Conservation (phyloP, 257 asterid species). For the Knoxia roxburghii region DNA sequence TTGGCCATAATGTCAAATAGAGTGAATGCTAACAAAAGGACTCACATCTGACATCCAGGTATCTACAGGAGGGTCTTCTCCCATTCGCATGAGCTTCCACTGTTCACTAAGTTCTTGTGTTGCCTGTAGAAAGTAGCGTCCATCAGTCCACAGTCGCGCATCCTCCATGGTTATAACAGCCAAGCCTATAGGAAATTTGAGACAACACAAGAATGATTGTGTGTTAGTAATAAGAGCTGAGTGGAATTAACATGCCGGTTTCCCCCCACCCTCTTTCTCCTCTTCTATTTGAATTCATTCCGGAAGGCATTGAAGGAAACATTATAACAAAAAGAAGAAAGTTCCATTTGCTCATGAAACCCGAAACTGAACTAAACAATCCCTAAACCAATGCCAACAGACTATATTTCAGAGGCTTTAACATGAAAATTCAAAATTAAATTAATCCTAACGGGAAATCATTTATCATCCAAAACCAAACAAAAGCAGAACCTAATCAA, state of each 20-base stretch:
- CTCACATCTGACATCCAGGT: slow-evolving; percentile 92
- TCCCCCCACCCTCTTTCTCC: background rate
- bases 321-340: no score
- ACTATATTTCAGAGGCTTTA: background rate
- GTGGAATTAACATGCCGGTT: background rate
- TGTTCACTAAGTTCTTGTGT: slow-evolving; percentile 64
- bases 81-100: slow-evolving; percentile 97
- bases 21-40: slow-evolving; percentile 9
- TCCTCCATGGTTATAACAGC: slow-evolving; percentile 72
- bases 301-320: background rate
- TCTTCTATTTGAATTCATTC: background rate
- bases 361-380: background rate
- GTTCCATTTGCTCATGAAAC: background rate
- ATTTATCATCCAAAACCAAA: background rate
- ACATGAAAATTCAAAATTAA: background rate
- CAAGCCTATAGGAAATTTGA: slow-evolving; percentile 50
- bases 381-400: background rate
- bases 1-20: background rate
- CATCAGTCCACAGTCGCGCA: slow-evolving; percentile 96
- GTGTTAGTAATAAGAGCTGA: background rate
- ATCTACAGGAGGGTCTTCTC: slow-evolving; percentile 76
- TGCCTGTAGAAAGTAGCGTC: slow-evolving; percentile 92
- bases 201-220: background rate
- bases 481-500: background rate
- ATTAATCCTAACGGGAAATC: background rate